These are phyloP conservation scores for Aspergillus saccharolyticus DNA, from an alignment of 495 filamentous ascomycete genomes.

Conservation along the genomic window DNA sequence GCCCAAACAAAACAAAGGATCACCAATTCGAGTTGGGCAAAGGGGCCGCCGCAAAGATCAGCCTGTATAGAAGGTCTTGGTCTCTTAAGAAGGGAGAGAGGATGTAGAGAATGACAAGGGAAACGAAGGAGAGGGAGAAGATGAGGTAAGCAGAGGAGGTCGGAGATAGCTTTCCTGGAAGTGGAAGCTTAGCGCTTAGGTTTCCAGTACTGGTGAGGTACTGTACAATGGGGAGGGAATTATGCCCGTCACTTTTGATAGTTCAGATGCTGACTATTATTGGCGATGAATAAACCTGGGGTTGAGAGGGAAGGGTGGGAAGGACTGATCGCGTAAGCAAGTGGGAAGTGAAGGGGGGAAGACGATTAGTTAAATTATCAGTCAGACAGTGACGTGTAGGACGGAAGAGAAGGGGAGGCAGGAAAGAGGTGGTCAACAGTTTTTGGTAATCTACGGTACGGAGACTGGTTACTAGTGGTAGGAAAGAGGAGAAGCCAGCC, in stretches of 20 bases:
- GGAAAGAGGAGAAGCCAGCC: background rate
- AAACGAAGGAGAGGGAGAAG: conserved; percentile 17
- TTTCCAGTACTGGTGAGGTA: background rate
- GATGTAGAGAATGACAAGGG: conserved; percentile 17
- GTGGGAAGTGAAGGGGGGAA: conserved; percentile 4
- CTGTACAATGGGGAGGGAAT: too few relatives aligned
- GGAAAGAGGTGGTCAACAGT: background rate
- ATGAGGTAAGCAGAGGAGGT: conserved; percentile 41
- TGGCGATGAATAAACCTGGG: conserved; percentile 3
- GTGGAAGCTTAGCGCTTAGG: conserved; percentile 4
- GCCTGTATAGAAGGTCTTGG: conserved; percentile 6
- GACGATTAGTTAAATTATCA: conserved; percentile 20
- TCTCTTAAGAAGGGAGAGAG: conserved; percentile 12
- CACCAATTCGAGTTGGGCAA: conserved; percentile 14
- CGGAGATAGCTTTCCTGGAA: conserved; percentile 25
- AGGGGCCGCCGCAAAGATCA: background rate
- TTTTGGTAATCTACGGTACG: too few relatives aligned
- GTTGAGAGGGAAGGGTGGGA: background rate
- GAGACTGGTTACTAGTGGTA: too few relatives aligned
- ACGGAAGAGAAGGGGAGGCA: background rate
- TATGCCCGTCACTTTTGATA: background rate
- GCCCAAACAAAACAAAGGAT: conserved; percentile 12
- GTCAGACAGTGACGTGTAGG: conserved; percentile 17
- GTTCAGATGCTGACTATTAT: conserved; percentile 18
- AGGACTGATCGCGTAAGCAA: conserved; percentile 31